Evolutionary conservation across 228 moss, liverwort and hornwort genomes (phyloP).

Genomic region (Sphagnum fallax): DNA sequence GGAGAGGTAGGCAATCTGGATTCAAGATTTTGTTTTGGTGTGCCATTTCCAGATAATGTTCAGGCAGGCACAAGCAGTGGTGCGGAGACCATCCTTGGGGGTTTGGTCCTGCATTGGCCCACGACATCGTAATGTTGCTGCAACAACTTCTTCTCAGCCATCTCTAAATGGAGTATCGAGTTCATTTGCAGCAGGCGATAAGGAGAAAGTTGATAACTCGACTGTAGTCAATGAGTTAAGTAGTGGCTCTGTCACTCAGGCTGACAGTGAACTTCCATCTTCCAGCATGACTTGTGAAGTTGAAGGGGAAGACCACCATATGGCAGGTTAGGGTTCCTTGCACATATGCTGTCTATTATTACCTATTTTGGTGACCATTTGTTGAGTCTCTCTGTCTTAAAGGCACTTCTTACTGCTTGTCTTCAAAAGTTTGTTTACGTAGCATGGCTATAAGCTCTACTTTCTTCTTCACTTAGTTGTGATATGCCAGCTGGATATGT

Average conservation of each 20-base stretch:
- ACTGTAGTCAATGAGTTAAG: background rate
- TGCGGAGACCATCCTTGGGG: slow-evolving; percentile 49
- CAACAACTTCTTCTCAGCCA: slow-evolving; percentile 5
- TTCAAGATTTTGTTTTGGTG: background rate
- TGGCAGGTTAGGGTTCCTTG: background rate
- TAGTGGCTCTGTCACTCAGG: background rate
- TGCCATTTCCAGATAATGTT: slow-evolving; percentile 38
- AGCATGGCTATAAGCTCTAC: no score
- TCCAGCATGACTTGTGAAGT: background rate
- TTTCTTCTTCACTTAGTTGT: background rate
- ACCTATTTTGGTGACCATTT: no score
- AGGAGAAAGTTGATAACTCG: background rate
- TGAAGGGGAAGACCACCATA: slow-evolving; percentile 2
- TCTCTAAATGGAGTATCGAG: background rate
- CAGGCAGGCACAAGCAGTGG: slow-evolving; percentile 57
- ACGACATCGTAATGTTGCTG: slow-evolving; percentile 9
- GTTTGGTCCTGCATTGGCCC: slow-evolving; percentile 67
- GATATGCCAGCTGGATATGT: background rate
- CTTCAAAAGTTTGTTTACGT: no score
- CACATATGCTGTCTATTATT: no score
- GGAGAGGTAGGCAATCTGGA: no score
- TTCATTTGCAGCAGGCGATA: background rate
- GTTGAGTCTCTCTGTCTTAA: no score
- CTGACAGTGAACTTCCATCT: background rate
- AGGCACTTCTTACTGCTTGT: no score